Evolutionary conservation across 106 monocot species (phyloP).

Genomic region (Apostasia shenzhenica): DNA sequence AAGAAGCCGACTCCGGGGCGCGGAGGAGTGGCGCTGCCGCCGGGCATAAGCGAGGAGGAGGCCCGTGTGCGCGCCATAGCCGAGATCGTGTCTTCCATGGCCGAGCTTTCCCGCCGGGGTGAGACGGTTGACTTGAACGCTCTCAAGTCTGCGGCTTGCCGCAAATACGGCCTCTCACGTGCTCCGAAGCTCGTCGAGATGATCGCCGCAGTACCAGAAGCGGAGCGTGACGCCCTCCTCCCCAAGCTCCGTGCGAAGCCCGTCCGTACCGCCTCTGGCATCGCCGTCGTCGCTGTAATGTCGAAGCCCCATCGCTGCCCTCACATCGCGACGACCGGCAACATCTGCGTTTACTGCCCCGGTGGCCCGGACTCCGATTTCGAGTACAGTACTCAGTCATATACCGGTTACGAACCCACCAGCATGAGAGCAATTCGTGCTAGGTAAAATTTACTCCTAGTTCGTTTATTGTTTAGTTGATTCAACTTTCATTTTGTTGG

Average conservation of each 20-base stretch:
- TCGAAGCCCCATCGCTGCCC: conserved; percentile 99
- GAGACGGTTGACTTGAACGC: conserved; percentile 95
- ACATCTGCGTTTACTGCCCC: conserved; percentile 97
- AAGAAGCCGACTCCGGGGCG: conserved; percentile 88
- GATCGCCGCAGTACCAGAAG: conserved; percentile 97
- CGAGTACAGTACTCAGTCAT: conserved; percentile 99
- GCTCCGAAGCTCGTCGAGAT: conserved; percentile 99
- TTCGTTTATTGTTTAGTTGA: background rate
- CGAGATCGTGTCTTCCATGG: conserved; percentile 95
- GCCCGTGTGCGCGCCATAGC: conserved; percentile 96
- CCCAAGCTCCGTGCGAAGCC: conserved; percentile 87
- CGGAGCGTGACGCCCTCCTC: conserved; percentile 73
- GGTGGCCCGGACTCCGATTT: conserved; percentile 99
- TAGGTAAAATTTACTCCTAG: conserved; percentile 35
- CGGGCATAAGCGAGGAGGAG: conserved; percentile 69
- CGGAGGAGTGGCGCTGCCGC: conserved; percentile 59
- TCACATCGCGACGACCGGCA: conserved; percentile 93
- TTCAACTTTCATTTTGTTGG: background rate
- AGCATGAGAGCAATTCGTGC: conserved; percentile 98
- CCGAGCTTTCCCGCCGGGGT: conserved; percentile 80
- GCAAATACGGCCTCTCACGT: conserved; percentile 89
- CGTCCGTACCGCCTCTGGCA: conserved; percentile 95
- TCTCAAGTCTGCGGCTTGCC: conserved; percentile 95
- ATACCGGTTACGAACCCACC: conserved; percentile 98
- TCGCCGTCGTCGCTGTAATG: conserved; percentile 99